Conservation (phyloP, 768 basidiomycete genomes). For the Lactifluus echinatus region DNA sequence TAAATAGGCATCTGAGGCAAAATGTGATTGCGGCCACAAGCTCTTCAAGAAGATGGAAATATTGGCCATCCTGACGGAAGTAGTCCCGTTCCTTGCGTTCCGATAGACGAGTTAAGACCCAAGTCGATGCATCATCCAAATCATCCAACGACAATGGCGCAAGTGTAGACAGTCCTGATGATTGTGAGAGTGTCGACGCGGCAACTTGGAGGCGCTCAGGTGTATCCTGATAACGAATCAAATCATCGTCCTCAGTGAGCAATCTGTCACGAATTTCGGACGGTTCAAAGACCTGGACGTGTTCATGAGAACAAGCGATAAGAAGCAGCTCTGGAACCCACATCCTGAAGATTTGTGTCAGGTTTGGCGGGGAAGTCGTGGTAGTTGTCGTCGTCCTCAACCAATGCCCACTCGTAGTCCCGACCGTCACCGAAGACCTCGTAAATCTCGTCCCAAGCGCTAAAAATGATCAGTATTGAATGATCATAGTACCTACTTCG, state of each 20-base stretch:
- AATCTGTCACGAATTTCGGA: conserved; percentile 86
- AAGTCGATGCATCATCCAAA: conserved; percentile 71
- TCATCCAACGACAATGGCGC: conserved; percentile 63
- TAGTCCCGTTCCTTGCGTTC: conserved; percentile 60
- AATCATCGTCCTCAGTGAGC: conserved; percentile 88
- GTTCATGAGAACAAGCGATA: conserved; percentile 1
- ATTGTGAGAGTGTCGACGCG: conserved; percentile 69
- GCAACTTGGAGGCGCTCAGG: conserved; percentile 95
- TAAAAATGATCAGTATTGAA: conserved; percentile 26
- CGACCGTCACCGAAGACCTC: conserved; percentile 95
- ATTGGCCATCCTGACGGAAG: conserved; percentile 56
- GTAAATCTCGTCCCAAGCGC: conserved; percentile 91
- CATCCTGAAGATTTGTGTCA: conserved; percentile 82
- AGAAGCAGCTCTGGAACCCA: conserved; percentile 31
- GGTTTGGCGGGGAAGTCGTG: conserved; percentile 51
- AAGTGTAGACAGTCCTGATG: conserved; percentile 51
- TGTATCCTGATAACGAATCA: conserved; percentile 82
- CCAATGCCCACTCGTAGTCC: conserved; percentile 93
- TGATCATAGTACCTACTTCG: background rate
- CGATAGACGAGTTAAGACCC: conserved; percentile 81
- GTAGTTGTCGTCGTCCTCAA: conserved; percentile 58
- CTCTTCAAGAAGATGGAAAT: conserved; percentile 50
- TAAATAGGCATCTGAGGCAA: conserved; percentile 74
- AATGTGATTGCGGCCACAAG: conserved; percentile 74
- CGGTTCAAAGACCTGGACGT: conserved; percentile 86